Base-by-base conservation (phyloP, 192 early-diverging fungal genomes). In the Radiomyces spectabilis region DNA sequence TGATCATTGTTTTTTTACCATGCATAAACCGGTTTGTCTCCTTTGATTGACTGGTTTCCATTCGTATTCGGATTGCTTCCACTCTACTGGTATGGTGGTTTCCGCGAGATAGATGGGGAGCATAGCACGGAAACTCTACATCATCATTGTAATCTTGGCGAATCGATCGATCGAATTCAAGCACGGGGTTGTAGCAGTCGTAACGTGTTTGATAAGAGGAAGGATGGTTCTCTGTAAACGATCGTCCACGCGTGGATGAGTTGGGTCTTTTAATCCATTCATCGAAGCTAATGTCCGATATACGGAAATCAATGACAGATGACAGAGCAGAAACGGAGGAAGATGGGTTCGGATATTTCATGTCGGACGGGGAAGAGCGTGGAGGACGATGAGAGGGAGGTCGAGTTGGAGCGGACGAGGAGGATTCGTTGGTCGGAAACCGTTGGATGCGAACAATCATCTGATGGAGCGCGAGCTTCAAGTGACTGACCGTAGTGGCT, bases 41-140 rank as follows among this genome's bases (percentile, higher is more conserved):
- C 18, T 55, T 30, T n/a, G 41, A 43, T n/a, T 55, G 41, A 31
- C 49, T 51, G 19, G 31, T 61, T 41, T 66, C 63, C 18, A 59
- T 12, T 15, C 53, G 34, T 25, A 66, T 27, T 13, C 57, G 57
- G 30, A 60, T n/a, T 24, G 51, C 40, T 3, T 60, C 57, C 15
- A 29, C 9, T 46, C 37, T 57, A 32, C 19, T 29, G 21, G 24
- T 19, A 31, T 46, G 15, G 44, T 57, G 21, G 55, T 25, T 22
- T 27, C 22, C 15, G 27, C 13, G 12, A 7, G 45, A 47, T 19
- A 27, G 9, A 18, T 4, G 8, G 13, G 41, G 5, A 22, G 41
- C 22, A 47, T 47, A 47, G 7, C 22, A 3, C 2, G 55, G 41
- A 18, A 57, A 57, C 2, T 25, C 34, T 7, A 25, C n/a, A 9